Percentiles rank a stretch among this genome's conserved stretches.
These are phyloP conservation scores for Diospyros kaki DNA, from an alignment of 148 eudicot genomes.

Conservation along the genomic window DNA sequence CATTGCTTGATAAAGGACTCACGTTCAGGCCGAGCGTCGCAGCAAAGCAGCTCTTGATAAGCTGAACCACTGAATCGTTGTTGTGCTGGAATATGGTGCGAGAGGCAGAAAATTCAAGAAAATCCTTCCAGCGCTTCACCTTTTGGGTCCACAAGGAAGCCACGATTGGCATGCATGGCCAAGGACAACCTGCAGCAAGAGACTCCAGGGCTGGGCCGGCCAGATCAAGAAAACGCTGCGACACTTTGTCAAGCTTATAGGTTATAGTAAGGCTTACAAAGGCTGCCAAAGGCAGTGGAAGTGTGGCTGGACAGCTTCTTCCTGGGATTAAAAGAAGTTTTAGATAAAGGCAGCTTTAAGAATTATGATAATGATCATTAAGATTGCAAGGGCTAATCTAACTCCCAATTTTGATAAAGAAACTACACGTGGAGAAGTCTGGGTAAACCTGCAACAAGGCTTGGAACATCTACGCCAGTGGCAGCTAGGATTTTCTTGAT, in stretches of 20 bases:
- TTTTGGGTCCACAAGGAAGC: conserved; percentile 91
- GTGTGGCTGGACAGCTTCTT: conserved; percentile 53
- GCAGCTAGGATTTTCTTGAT: no score
- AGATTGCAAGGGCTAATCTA: no score
- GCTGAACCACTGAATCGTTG: conserved; percentile 75
- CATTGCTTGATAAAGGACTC: conserved; percentile 37
- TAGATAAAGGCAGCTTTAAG: no score
- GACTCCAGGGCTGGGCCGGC: conserved; percentile 93
- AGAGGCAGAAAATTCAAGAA: conserved; percentile 76
- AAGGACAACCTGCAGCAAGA: conserved; percentile 91
- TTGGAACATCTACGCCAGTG: no score
- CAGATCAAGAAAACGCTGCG: conserved; percentile 83
- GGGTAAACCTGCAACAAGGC: no score
- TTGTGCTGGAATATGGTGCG: conserved; percentile 86
- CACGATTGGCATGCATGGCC: conserved; percentile 95
- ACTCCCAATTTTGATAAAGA: no score
- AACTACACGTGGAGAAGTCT: no score
- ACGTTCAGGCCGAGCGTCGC: conserved; percentile 55
- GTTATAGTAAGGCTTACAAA: conserved; percentile 95
- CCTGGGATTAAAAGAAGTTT: no score
- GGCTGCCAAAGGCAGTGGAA: conserved; percentile 95
- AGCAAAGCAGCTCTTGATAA: conserved; percentile 68
- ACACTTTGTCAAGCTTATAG: conserved; percentile 84
- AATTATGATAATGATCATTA: no score
- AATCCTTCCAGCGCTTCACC: conserved; percentile 83